Percentiles rank a stretch among this genome's conserved stretches.
These are phyloP conservation scores for Rhizoclosmatium sp. DNA, from an alignment of 192 early-diverging fungal genomes.

Conservation along the genomic window DNA sequence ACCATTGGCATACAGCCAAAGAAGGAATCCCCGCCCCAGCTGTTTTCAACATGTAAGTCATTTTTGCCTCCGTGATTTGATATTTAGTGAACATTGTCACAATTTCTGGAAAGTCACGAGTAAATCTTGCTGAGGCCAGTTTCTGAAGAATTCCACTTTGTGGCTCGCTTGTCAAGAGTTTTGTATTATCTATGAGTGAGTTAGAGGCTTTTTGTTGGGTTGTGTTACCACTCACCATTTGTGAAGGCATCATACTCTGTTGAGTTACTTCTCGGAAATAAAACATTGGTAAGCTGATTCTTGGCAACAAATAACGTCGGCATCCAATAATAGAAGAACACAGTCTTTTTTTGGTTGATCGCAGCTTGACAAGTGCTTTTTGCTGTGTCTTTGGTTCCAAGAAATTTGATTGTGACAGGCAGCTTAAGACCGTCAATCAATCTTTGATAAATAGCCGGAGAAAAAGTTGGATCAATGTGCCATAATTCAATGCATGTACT, in stretches of 20 bases:
- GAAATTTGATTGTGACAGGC: slow-evolving; percentile 8
- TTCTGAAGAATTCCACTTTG: neutral
- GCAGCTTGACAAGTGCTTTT: neutral
- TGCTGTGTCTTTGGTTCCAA: neutral
- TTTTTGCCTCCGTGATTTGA: neutral
- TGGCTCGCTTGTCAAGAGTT: neutral
- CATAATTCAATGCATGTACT: slow-evolving; percentile 9
- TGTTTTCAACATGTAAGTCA: neutral
- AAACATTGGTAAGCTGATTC: slow-evolving; percentile 16
- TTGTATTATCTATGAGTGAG: neutral
- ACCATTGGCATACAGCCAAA: neutral
- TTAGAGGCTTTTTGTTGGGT: too few species aligned
- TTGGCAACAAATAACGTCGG: slow-evolving; percentile 24
- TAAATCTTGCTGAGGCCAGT: neutral
- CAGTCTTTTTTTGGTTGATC: slow-evolving; percentile 1
- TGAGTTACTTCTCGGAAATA: slow-evolving; percentile 12
- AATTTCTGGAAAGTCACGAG: slow-evolving; percentile 23
- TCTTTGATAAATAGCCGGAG: neutral
- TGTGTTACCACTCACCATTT: too few species aligned
- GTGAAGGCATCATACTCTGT: slow-evolving; percentile 8
- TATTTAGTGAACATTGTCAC: neutral
- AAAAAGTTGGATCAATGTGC: neutral
- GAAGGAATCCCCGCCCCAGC: neutral
- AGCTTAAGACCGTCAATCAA: slow-evolving; percentile 4
- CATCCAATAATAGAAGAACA: slow-evolving; percentile 37